A percentile compares a stretch with the other conserved stretches of the same genome.
Conservation (phyloP, 805 yeast species). For the Wickerhamiella qilinensis region DNA sequence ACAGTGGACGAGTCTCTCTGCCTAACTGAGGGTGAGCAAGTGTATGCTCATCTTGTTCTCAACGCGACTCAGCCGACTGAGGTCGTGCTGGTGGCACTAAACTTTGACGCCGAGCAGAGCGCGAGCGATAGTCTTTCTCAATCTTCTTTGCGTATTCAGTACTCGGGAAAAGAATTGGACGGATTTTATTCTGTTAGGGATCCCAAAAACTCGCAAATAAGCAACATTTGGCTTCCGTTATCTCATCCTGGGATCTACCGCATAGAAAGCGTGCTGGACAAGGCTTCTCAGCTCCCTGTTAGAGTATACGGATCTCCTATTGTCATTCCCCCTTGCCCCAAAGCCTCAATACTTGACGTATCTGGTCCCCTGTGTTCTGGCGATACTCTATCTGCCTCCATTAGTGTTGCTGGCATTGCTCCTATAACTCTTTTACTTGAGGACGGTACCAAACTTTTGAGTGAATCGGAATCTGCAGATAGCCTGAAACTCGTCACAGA, state of each 20-base stretch:
- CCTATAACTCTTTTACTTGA: constrained; percentile 41
- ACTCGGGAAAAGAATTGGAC: constrained; percentile 39
- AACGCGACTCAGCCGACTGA: constrained; percentile 58
- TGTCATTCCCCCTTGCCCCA: constrained; percentile 63
- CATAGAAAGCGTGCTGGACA: constrained; percentile 50
- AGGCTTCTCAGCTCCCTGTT: constrained; percentile 38
- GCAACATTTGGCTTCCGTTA: constrained; percentile 41
- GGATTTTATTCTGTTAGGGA: constrained; percentile 12
- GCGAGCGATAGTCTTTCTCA: not conserved
- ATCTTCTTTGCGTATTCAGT: constrained; percentile 28
- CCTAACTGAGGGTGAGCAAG: constrained; percentile 18
- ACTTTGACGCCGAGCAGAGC: constrained; percentile 27
- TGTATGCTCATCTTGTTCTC: constrained; percentile 54
- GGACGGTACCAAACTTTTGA: not conserved
- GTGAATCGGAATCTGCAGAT: not conserved
- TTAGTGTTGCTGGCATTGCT: constrained; percentile 57
- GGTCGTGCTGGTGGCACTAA: constrained; percentile 47
- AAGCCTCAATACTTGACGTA: constrained; percentile 33
- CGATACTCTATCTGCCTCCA: constrained; percentile 32
- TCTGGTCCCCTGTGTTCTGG: constrained; percentile 39
- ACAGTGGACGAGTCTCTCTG: constrained; percentile 50
- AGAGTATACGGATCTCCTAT: constrained; percentile 46
- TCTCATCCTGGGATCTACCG: constrained; percentile 62
- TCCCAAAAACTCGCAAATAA: constrained; percentile 4
- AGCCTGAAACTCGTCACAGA: not conserved